These are phyloP conservation scores for Balamuthia mandrillaris DNA, from an alignment of 208 protist genomes.

Conservation along the genomic window DNA sequence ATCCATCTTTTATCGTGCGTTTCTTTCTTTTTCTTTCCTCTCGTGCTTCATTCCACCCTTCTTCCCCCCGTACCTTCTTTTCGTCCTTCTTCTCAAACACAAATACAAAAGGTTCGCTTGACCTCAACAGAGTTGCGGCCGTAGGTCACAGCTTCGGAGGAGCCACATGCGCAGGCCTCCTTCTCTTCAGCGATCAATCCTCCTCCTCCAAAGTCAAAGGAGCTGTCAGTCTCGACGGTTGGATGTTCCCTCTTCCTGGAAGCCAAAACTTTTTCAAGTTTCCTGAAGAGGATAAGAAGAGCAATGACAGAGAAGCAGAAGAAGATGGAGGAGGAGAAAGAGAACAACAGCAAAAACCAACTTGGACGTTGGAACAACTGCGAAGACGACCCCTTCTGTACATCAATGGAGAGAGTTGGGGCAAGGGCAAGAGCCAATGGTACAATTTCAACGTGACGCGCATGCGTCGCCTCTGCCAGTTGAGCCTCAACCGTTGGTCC, in stretches of 20 bases:
- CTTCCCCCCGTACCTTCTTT: no score
- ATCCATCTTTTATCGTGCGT: neutral
- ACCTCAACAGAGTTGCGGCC: neutral
- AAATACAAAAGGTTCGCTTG: neutral
- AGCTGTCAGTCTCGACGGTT: neutral
- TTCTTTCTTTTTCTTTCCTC: neutral
- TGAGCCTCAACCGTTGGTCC: neutral
- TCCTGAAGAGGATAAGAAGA: no score
- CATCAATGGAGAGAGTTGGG: no score
- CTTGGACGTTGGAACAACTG: no score
- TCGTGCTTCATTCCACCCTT: neutral
- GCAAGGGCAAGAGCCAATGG: no score
- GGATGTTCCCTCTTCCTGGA: neutral
- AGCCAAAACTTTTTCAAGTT: no score
- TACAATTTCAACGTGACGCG: neutral
- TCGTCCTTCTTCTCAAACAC: no score
- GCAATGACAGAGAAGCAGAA: no score
- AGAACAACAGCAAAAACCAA: no score
- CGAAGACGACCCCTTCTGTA: no score
- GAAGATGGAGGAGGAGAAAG: no score
- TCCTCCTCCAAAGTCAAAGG: neutral
- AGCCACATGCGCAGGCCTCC: neutral
- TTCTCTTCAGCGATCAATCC: neutral
- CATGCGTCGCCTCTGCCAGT: neutral
- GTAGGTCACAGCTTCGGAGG: constrained; percentile 1